Conservation (phyloP, 257 asterid genomes). For the Lycium barbarum region DNA sequence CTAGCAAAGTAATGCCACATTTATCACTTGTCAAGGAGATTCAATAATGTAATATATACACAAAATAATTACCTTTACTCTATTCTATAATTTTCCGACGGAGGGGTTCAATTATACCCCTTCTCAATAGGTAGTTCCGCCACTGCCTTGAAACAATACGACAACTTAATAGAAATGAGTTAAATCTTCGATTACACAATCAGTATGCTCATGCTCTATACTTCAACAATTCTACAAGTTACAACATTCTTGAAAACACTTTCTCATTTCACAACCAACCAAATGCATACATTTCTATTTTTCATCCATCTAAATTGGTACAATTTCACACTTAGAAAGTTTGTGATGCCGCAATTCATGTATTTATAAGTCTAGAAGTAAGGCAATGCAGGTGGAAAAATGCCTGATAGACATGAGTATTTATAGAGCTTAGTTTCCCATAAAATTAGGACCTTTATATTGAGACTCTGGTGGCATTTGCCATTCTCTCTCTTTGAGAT, state of each 20-base stretch:
- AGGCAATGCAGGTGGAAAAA: constrained; percentile 16
- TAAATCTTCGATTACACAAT: background rate
- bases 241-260: background rate
- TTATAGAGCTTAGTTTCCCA: constrained; percentile 56
- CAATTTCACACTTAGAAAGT: background rate
- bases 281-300: background rate
- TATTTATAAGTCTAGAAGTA: constrained; percentile 2
- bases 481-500: constrained; percentile 80
- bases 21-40: background rate
- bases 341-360: background rate
- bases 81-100: no score
- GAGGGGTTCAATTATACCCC: no score
- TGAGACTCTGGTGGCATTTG: constrained; percentile 61
- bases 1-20: background rate
- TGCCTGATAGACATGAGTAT: background rate
- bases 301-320: constrained; percentile 11
- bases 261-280: constrained; percentile 20
- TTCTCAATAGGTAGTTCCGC: background rate
- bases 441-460: constrained; percentile 59
- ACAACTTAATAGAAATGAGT: background rate
- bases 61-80: background rate
- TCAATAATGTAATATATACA: background rate
- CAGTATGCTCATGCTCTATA: background rate
- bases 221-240: constrained; percentile 5
- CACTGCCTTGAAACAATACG: background rate